Conservation (phyloP, 1,284 basidiomycete species). For the Puccinia triticina region DNA sequence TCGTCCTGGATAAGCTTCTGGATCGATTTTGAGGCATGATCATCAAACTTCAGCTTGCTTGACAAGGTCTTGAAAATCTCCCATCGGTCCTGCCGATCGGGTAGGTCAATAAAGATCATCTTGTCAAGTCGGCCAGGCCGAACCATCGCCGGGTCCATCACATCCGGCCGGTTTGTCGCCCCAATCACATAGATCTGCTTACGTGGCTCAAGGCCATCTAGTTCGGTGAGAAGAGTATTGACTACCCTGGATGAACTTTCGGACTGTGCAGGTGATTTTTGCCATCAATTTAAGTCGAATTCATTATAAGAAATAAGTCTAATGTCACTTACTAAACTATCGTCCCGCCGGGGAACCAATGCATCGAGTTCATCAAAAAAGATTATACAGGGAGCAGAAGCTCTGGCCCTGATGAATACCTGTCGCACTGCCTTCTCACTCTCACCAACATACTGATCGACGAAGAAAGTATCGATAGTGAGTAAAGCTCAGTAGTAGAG, state of each 20-base stretch:
- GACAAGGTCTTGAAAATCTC: slow-evolving; percentile 79
- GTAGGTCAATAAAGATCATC: slow-evolving; percentile 92
- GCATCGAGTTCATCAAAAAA: slow-evolving; percentile 98
- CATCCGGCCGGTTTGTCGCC: slow-evolving; percentile 97
- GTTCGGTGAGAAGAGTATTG: slow-evolving; percentile 92
- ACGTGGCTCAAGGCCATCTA: slow-evolving; percentile 87
- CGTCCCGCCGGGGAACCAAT: slow-evolving; percentile 88
- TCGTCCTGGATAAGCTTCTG: slow-evolving; percentile 47
- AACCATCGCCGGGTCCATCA: slow-evolving; percentile 98
- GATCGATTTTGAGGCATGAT: neutral
- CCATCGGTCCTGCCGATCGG: slow-evolving; percentile 72
- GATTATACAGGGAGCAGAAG: slow-evolving; percentile 84
- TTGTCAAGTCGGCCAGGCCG: slow-evolving; percentile 95
- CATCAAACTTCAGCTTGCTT: neutral
- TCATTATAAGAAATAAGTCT: neutral
- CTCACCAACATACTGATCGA: slow-evolving; percentile 86
- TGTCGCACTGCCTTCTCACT: slow-evolving; percentile 92
- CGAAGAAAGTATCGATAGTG: no score
- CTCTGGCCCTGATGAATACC: slow-evolving; percentile 84
- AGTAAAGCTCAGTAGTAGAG: slow-evolving; percentile 18
- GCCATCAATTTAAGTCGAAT: neutral
- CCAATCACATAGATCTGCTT: slow-evolving; percentile 94
- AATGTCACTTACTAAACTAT: slow-evolving; percentile 71
- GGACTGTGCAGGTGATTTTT: slow-evolving; percentile 67
- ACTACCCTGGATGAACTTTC: slow-evolving; percentile 96